Percentiles rank a stretch among this genome's conserved stretches.
These are phyloP conservation scores for Alectoria sarmentosa DNA, from an alignment of 495 filamentous ascomycete genomes.

Conservation along the genomic window DNA sequence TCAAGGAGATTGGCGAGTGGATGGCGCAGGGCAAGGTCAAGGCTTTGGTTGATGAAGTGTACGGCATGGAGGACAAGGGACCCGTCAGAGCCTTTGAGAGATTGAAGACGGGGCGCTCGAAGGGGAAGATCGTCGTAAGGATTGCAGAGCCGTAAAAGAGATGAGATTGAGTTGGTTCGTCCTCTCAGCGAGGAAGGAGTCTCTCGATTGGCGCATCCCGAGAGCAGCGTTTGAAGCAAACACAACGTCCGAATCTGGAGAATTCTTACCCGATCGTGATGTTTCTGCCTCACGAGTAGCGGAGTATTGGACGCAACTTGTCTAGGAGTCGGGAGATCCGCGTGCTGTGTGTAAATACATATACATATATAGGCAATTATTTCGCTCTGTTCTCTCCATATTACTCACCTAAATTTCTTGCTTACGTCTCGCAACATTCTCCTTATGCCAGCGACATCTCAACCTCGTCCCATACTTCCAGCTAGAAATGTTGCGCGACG, in stretches of 20 bases:
- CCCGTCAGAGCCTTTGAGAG: conserved; percentile 55
- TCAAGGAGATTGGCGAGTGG: conserved; percentile 50
- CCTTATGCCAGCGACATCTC: too few relatives aligned
- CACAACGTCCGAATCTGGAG: not conserved
- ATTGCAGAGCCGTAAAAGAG: conserved; percentile 28
- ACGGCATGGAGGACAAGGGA: conserved; percentile 41
- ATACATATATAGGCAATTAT: too few relatives aligned
- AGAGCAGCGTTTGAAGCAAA: not conserved
- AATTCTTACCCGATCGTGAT: not conserved
- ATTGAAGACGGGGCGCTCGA: conserved; percentile 53
- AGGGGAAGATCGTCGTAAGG: conserved; percentile 64
- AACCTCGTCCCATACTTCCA: too few relatives aligned
- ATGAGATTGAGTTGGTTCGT: not conserved
- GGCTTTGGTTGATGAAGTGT: conserved; percentile 53
- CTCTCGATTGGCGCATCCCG: not conserved
- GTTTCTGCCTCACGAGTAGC: too few relatives aligned
- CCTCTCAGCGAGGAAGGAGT: not conserved
- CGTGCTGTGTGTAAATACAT: too few relatives aligned
- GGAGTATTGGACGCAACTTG: too few relatives aligned
- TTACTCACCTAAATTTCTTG: too few relatives aligned
- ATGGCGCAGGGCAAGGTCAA: conserved; percentile 55
- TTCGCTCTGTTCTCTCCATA: not conserved
- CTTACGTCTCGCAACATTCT: too few relatives aligned
- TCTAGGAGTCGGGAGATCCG: not conserved
- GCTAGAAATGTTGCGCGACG: too few relatives aligned